Evolutionary conservation across 495 filamentous ascomycete species (phyloP).

Genomic region (Aspergillus asperescens): DNA sequence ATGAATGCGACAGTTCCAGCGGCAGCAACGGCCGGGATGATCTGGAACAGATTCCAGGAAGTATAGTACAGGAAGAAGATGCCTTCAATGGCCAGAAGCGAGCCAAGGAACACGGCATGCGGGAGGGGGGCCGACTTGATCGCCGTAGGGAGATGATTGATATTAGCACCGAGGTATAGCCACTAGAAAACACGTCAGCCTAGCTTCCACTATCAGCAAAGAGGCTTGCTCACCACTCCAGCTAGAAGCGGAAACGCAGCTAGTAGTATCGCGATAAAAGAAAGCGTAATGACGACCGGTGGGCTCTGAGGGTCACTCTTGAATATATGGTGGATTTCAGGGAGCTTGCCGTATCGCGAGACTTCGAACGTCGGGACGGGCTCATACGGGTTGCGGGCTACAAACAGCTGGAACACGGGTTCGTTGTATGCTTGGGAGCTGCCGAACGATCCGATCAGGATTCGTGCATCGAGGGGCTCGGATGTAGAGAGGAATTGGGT

Average conservation of each 20-base stretch:
- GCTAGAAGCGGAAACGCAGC: conserved; percentile 68
- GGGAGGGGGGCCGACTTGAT: conserved; percentile 67
- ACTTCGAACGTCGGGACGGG: conserved; percentile 53
- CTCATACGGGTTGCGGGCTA: conserved; percentile 55
- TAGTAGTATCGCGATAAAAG: conserved; percentile 67
- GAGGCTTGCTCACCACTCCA: conserved; percentile 51
- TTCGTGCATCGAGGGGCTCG: conserved; percentile 63
- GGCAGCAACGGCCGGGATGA: conserved; percentile 64
- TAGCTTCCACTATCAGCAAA: background rate
- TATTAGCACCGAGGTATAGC: conserved; percentile 76
- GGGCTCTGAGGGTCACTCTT: conserved; percentile 70
- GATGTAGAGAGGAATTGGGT: conserved; percentile 66
- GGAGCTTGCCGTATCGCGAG: conserved; percentile 72
- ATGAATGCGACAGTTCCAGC: conserved; percentile 70
- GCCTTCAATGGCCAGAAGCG: conserved; percentile 78
- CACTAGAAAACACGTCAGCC: conserved; percentile 48
- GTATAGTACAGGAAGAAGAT: conserved; percentile 95
- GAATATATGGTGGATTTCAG: conserved; percentile 92
- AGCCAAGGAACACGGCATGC: conserved; percentile 76
- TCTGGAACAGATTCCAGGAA: conserved; percentile 89
- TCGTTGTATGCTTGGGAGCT: conserved; percentile 58
- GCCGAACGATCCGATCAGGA: conserved; percentile 86
- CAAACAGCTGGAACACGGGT: conserved; percentile 61
- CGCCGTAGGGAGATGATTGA: conserved; percentile 71
- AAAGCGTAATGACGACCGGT: conserved; percentile 72